These are phyloP conservation scores for Agrocybe praecox DNA, from an alignment of 768 basidiomycete genomes.

Conservation along the genomic window DNA sequence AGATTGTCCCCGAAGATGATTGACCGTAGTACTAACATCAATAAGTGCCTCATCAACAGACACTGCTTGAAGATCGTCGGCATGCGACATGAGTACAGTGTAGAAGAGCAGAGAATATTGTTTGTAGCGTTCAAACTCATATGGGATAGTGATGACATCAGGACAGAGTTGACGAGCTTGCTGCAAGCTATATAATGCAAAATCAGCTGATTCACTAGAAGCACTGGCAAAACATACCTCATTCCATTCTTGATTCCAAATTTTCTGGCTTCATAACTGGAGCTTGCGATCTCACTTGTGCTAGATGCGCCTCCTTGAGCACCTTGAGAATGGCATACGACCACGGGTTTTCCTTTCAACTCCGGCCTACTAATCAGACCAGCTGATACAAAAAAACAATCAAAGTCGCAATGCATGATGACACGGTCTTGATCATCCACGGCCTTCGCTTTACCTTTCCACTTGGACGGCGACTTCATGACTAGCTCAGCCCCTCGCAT, in stretches of 20 bases:
- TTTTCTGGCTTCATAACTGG: slow-evolving; percentile 89
- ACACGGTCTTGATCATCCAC: slow-evolving; percentile 57
- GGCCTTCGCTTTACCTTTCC: slow-evolving; percentile 61
- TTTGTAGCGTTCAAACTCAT: slow-evolving; percentile 93
- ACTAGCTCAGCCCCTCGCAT: slow-evolving; percentile 56
- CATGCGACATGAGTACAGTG: slow-evolving; percentile 86
- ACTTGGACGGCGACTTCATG: slow-evolving; percentile 51
- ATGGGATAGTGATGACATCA: slow-evolving; percentile 75
- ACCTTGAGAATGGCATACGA: slow-evolving; percentile 94
- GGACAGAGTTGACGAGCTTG: slow-evolving; percentile 82
- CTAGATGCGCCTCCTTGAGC: slow-evolving; percentile 70
- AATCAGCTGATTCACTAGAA: background rate
- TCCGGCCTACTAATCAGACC: slow-evolving; percentile 81
- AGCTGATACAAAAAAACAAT: slow-evolving; percentile 97
- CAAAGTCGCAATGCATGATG: slow-evolving; percentile 95
- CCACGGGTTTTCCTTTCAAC: slow-evolving; percentile 84
- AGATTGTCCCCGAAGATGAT: slow-evolving; percentile 33
- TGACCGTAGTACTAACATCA: slow-evolving; percentile 73
- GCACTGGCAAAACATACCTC: slow-evolving; percentile 56
- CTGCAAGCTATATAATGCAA: slow-evolving; percentile 56
- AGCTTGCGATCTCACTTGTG: slow-evolving; percentile 94
- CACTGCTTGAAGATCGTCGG: slow-evolving; percentile 92
- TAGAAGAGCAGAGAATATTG: slow-evolving; percentile 87
- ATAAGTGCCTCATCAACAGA: slow-evolving; percentile 96
- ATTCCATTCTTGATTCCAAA: slow-evolving; percentile 94